Conservation (phyloP, 73 alveolate genomes). For the Paramecium bursaria region DNA sequence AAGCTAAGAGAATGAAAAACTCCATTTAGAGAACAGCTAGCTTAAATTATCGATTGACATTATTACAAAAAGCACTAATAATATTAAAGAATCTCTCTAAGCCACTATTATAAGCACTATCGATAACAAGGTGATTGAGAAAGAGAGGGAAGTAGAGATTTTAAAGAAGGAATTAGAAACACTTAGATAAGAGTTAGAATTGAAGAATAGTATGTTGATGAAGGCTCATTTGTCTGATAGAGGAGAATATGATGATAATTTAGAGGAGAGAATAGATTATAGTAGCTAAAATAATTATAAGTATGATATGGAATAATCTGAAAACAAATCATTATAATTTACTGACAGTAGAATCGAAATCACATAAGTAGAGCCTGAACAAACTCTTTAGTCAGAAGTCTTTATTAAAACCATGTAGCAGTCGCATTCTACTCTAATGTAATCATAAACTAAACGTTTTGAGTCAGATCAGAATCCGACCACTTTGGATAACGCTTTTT, state of each 20-base stretch:
- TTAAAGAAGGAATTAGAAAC: neutral
- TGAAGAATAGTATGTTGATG: conserved; percentile 4
- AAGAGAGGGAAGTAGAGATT: conserved; percentile 15
- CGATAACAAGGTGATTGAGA: conserved; percentile 11
- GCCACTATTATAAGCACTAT: neutral
- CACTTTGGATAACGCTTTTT: conserved; percentile 2
- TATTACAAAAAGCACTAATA: conserved; percentile 5
- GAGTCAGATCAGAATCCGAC: conserved; percentile 9
- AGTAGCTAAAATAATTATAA: no score
- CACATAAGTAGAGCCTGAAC: no score
- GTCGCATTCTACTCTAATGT: no score
- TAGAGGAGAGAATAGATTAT: no score
- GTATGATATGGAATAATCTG: no score
- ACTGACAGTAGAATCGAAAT: no score
- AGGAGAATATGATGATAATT: no score
- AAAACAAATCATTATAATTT: no score
- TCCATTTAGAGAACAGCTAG: neutral
- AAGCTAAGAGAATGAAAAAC: neutral
- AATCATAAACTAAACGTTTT: conserved; percentile 1
- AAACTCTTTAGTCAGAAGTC: no score
- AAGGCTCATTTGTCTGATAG: no score
- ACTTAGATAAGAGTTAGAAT: neutral
- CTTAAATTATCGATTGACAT: neutral
- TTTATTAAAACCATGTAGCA: no score
- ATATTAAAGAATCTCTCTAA: conserved; percentile 16